These are phyloP conservation scores for Mucor lusitanicus DNA, from an alignment of 371 early-diverging fungal species.

Conservation along the genomic window DNA sequence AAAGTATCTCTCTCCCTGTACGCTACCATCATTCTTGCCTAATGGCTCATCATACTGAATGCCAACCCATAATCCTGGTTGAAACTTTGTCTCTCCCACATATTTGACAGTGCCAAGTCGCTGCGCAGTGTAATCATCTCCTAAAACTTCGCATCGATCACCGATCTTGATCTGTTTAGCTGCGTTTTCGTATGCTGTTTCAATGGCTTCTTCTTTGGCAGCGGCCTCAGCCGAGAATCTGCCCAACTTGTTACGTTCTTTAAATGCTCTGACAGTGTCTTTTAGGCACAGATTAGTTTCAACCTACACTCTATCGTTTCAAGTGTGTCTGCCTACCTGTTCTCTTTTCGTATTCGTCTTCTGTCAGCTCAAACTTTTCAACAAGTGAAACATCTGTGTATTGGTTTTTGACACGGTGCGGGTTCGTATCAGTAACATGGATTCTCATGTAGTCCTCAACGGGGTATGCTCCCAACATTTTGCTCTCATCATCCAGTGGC, in stretches of 20 bases:
- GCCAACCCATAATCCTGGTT: constrained; percentile 92
- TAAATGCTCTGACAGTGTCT: constrained; percentile 91
- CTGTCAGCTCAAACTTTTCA: constrained; percentile 88
- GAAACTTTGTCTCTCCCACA: constrained; percentile 76
- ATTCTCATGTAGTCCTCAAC: constrained; percentile 81
- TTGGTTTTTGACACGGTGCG: constrained; percentile 66
- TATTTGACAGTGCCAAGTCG: constrained; percentile 83
- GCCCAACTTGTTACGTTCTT: constrained; percentile 87
- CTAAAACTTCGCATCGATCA: constrained; percentile 83
- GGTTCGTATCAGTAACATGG: constrained; percentile 71
- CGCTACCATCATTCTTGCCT: constrained; percentile 93
- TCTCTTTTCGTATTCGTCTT: constrained; percentile 83
- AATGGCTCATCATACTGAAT: constrained; percentile 95
- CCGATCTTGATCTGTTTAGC: constrained; percentile 69
- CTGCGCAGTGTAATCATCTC: constrained; percentile 46
- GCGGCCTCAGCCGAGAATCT: constrained; percentile 69
- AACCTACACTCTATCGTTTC: background rate
- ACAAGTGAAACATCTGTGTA: constrained; percentile 88
- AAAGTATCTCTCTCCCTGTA: constrained; percentile 81
- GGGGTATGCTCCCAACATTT: constrained; percentile 87
- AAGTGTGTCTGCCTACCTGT: constrained; percentile 50
- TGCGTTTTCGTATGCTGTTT: constrained; percentile 45
- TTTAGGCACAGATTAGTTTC: background rate
- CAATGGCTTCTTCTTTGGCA: constrained; percentile 30
- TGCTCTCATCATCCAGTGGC: constrained; percentile 62